Percentiles rank a stretch among this genome's conserved stretches.
Evolutionary conservation across 2,329 filamentous ascomycete genomes (phyloP).

Genomic region (Colletotrichum orbiculare): DNA sequence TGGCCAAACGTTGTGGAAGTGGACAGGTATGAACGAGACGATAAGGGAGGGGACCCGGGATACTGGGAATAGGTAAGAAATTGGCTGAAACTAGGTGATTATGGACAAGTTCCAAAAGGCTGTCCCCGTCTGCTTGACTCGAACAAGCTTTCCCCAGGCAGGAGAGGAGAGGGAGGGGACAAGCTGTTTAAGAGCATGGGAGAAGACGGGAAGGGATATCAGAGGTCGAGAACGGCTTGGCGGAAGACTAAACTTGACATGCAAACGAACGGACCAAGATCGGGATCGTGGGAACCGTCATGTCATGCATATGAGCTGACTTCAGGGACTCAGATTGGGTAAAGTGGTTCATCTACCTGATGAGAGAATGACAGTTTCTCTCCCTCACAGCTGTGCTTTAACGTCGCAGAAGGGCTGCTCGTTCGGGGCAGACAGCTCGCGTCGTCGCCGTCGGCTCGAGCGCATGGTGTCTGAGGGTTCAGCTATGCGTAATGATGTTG

Average conservation of each 20-base stretch:
- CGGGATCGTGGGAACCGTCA: constrained; percentile 3
- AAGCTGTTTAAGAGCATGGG: background rate
- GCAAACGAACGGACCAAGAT: constrained; percentile 14
- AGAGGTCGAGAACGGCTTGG: constrained; percentile 3
- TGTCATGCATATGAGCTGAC: background rate
- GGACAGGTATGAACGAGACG: too few species aligned
- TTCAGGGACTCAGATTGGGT: background rate
- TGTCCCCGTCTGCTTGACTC: constrained; percentile 11
- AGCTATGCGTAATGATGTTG: background rate
- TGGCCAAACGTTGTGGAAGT: too few species aligned
- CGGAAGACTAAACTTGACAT: background rate
- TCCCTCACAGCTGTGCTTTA: constrained; percentile 3
- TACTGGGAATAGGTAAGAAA: background rate
- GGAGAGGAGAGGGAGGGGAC: background rate
- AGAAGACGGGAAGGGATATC: background rate
- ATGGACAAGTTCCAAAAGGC: background rate
- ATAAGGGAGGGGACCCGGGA: too few species aligned
- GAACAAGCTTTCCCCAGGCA: constrained; percentile 13
- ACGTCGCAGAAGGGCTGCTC: constrained; percentile 6
- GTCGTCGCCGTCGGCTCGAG: constrained; percentile 10
- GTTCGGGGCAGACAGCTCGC: background rate
- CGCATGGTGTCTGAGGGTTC: constrained; percentile 3
- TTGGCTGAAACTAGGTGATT: background rate
- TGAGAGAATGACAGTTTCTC: background rate
- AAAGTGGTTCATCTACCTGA: too few species aligned